Evolutionary conservation across 75 land plant genomes (phyloP).

Genomic region (Selaginella tamariscina): DNA sequence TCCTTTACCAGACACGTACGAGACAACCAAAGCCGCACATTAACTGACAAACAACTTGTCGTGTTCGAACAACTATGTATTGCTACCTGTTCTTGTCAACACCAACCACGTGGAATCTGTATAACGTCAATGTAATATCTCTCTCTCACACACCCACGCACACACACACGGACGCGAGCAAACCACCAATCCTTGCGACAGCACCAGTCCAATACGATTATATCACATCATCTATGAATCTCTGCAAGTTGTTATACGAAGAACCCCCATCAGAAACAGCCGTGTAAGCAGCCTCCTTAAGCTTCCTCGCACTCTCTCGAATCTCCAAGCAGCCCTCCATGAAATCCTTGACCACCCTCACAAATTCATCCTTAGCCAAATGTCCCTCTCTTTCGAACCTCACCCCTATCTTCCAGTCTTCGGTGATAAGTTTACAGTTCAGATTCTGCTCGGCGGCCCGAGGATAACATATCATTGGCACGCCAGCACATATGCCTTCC

Average conservation of each 20-base stretch:
- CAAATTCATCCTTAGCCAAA: no score
- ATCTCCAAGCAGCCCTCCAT: background rate
- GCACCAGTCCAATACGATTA: no score
- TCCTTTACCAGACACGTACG: no score
- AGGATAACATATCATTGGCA: conserved; percentile 22
- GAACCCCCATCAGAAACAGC: background rate
- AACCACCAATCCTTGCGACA: no score
- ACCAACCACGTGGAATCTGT: no score
- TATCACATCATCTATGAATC: background rate
- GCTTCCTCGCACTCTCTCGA: background rate
- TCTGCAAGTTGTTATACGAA: background rate
- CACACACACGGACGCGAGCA: no score
- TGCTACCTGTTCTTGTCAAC: no score
- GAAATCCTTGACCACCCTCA: background rate
- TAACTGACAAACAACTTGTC: no score
- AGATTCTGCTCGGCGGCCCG: conserved; percentile 32
- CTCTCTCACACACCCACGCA: no score
- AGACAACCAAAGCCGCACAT: no score
- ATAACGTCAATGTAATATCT: no score
- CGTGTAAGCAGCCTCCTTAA: background rate
- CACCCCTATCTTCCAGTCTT: conserved; percentile 6
- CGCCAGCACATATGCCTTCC: conserved; percentile 17
- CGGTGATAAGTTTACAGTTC: conserved; percentile 16
- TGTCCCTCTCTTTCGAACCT: background rate
- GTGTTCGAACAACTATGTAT: no score